These are phyloP conservation scores for Chaetomiaceae sp. DNA, from an alignment of 2,329 filamentous ascomycete species.

Conservation along the genomic window DNA sequence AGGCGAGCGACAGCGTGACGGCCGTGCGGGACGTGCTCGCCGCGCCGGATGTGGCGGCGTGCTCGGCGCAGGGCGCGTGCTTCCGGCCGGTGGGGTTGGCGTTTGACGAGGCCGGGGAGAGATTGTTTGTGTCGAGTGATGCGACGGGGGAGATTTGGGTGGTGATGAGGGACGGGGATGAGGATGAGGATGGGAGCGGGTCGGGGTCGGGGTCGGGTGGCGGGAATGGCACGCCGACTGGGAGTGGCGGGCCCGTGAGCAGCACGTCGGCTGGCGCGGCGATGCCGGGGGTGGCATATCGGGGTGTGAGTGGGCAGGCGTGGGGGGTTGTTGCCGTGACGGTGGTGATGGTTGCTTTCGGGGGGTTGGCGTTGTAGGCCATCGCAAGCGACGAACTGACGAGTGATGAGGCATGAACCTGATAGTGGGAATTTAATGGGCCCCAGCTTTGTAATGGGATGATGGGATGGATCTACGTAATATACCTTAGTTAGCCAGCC, in stretches of 20 bases:
- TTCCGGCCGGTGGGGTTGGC: conserved; percentile 60
- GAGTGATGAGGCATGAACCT: not conserved
- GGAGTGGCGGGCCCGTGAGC: not conserved
- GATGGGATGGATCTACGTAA: not conserved
- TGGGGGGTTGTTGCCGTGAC: conserved; percentile 20
- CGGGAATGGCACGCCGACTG: not conserved
- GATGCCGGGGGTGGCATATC: not conserved
- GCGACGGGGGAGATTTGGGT: conserved; percentile 63
- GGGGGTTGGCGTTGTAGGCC: conserved; percentile 20
- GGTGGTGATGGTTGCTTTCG: conserved; percentile 20
- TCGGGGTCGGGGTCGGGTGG: not conserved
- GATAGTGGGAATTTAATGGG: not conserved
- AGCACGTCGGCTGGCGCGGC: conserved; percentile 1
- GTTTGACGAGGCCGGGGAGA: conserved; percentile 42
- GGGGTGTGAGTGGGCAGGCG: conserved; percentile 12
- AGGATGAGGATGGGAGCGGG: conserved; percentile 2
- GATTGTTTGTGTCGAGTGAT: conserved; percentile 61
- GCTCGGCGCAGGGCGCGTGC: conserved; percentile 47
- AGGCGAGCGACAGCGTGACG: conserved; percentile 39
- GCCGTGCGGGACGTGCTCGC: conserved; percentile 50
- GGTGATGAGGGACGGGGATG: conserved; percentile 32
- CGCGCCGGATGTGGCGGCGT: conserved; percentile 49
- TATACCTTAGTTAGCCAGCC: not conserved
- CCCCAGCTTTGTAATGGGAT: not conserved
- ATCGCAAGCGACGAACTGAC: not conserved